Conservation (phyloP, 2,329 filamentous ascomycete species). For the Huntiella moniliformis region DNA sequence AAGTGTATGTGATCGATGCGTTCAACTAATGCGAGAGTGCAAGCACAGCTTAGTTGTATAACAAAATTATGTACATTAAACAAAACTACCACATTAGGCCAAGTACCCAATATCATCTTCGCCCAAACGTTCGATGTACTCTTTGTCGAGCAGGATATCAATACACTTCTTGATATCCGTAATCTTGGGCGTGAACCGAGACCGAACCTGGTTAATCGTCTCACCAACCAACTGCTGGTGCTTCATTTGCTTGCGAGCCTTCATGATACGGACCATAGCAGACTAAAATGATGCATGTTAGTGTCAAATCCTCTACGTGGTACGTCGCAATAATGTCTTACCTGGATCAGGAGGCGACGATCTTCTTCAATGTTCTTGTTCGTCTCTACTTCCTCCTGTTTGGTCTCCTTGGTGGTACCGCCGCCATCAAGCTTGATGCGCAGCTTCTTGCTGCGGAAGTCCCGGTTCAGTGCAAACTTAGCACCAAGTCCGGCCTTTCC, state of each 20-base stretch:
- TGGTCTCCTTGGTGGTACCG: slow-evolving; percentile 83
- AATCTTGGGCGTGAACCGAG: slow-evolving; percentile 81
- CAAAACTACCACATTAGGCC: slow-evolving; percentile 37
- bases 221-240: slow-evolving; percentile 86
- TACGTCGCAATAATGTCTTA: slow-evolving; percentile 28
- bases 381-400: slow-evolving; percentile 89
- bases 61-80: not conserved
- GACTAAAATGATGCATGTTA: slow-evolving; percentile 38
- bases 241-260: slow-evolving; percentile 97
- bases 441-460: slow-evolving; percentile 97
- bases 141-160: slow-evolving; percentile 94
- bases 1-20: too few species aligned
- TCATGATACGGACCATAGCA: slow-evolving; percentile 98
- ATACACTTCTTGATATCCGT: slow-evolving; percentile 99
- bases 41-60: not conserved
- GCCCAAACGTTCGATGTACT: slow-evolving; percentile 90
- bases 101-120: slow-evolving; percentile 90
- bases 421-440: slow-evolving; percentile 83
- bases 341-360: slow-evolving; percentile 87
- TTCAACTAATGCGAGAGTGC: too few species aligned
- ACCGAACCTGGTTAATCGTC: slow-evolving; percentile 86
- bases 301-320: not conserved
- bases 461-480: slow-evolving; percentile 69
- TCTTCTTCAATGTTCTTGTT: slow-evolving; percentile 99
- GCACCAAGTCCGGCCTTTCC: slow-evolving; percentile 64